phyloP scores from a whole-genome alignment of 805 yeast species.

The Grigorovia yakushimaensis region DNA sequence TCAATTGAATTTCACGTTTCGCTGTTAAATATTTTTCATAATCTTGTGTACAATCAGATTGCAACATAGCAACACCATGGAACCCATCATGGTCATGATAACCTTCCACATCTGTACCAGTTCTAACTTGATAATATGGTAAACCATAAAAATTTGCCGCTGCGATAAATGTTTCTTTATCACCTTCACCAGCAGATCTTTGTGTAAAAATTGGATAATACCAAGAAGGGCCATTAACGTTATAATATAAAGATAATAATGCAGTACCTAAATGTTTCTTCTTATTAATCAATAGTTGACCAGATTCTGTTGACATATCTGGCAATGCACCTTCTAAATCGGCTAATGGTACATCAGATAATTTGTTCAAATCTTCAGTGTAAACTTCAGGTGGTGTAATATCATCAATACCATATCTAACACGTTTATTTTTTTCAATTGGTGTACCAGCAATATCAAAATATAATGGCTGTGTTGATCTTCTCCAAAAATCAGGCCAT shows the following conservation, averaged over 20 bases:
- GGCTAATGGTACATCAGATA: conserved; percentile 38
- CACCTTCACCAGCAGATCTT: conserved; percentile 77
- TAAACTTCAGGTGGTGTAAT: conserved; percentile 27
- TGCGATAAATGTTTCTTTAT: conserved; percentile 63
- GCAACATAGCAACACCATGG: conserved; percentile 71
- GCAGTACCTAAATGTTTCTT: conserved; percentile 48
- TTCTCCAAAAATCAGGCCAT: conserved; percentile 89
- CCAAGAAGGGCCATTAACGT: conserved; percentile 55
- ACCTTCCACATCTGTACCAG: conserved; percentile 33
- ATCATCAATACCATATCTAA: conserved; percentile 31
- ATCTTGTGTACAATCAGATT: conserved; percentile 59
- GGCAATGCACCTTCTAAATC: conserved; percentile 58
- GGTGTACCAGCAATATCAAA: conserved; percentile 59
- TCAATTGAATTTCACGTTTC: conserved; percentile 10
- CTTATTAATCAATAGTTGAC: conserved; percentile 60
- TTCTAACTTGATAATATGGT: conserved; percentile 40
- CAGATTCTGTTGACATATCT: conserved; percentile 65
- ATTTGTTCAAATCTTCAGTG: conserved; percentile 15
- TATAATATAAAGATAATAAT: conserved; percentile 55
- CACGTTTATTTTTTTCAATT: conserved; percentile 34
- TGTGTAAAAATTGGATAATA: conserved; percentile 66
- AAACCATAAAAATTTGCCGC: conserved; percentile 43
- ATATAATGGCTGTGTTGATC: conserved; percentile 68
- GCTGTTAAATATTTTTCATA: conserved; percentile 24
- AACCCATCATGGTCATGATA: conserved; percentile 31